Conservation (phyloP, 192 early-diverging fungal species). For the Coemansia sp. region DNA sequence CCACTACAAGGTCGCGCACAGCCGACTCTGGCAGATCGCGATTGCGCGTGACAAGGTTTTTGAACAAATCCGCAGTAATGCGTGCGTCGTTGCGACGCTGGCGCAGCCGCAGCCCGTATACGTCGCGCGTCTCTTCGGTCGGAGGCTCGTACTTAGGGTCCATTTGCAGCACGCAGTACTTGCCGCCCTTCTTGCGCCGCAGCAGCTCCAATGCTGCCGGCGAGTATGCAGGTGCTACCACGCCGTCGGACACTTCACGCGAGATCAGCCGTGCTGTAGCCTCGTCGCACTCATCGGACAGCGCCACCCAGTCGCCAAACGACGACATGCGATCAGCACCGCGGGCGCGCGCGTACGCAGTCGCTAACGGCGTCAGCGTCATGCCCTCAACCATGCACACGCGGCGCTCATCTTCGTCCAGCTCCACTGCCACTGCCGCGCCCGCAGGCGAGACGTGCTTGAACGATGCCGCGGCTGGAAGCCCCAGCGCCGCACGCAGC, state of each 20-base stretch:
- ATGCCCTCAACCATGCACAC: constrained; percentile 94
- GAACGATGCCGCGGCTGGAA: constrained; percentile 97
- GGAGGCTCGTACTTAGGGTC: constrained; percentile 88
- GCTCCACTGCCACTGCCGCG: constrained; percentile 85
- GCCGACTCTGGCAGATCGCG: constrained; percentile 66
- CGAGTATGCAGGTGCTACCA: constrained; percentile 91
- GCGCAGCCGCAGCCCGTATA: constrained; percentile 88
- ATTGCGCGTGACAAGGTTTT: constrained; percentile 84
- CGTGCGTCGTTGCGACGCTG: constrained; percentile 88
- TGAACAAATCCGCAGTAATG: constrained; percentile 77
- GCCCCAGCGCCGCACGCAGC: constrained; percentile 75
- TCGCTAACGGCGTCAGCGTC: constrained; percentile 79
- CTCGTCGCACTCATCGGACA: constrained; percentile 85
- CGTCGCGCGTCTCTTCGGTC: constrained; percentile 84
- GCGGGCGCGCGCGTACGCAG: constrained; percentile 95
- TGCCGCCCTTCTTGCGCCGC: constrained; percentile 94
- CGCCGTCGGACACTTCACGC: constrained; percentile 95
- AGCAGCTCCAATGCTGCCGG: constrained; percentile 86
- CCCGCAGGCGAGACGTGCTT: constrained; percentile 99
- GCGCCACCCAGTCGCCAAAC: constrained; percentile 98
- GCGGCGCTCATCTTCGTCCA: constrained; percentile 77
- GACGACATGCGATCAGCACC: constrained; percentile 99
- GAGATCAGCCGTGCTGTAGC: constrained; percentile 94
- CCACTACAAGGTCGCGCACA: constrained; percentile 87
- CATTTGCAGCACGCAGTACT: constrained; percentile 94